Conservation (phyloP, 1,139 yeast species). For the Blastobotrys malaysiensis region DNA sequence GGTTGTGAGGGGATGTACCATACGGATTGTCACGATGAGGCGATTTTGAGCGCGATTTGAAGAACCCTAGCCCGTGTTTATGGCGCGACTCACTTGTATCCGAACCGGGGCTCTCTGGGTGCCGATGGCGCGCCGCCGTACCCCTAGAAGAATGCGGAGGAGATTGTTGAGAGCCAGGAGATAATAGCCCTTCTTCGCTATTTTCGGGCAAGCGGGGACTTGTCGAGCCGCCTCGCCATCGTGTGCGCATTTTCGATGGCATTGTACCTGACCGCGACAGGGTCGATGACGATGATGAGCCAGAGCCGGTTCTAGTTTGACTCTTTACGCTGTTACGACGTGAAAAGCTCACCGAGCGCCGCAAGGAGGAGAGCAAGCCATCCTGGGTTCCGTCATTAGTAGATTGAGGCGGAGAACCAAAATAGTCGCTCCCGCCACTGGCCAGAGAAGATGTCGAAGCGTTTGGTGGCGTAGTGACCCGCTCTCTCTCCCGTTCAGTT, state of each 20-base stretch:
- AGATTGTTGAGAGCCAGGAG: background rate
- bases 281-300: constrained; percentile 14
- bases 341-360: constrained; percentile 23
- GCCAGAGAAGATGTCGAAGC: background rate
- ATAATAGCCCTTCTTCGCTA: constrained; percentile 1
- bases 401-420: background rate
- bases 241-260: background rate
- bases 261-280: constrained; percentile 4
- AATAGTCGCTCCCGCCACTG: background rate
- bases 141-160: background rate
- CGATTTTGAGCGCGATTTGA: background rate
- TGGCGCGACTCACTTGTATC: constrained; percentile 8
- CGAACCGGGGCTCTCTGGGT: constrained; percentile 7
- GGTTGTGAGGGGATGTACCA: background rate
- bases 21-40: background rate
- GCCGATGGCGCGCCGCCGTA: background rate
- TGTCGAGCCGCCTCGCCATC: constrained; percentile 2
- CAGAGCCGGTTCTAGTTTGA: constrained; percentile 18
- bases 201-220: constrained; percentile 3
- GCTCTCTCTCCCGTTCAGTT: too few species aligned
- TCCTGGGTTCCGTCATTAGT: constrained; percentile 1
- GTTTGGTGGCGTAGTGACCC: background rate
- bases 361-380: constrained; percentile 16
- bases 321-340: constrained; percentile 10
- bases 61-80: background rate